Evolutionary conservation across 805 yeast species (phyloP), one percentile per base, ranked within the genome.

Genomic region (Candida jianshihensis): DNA sequence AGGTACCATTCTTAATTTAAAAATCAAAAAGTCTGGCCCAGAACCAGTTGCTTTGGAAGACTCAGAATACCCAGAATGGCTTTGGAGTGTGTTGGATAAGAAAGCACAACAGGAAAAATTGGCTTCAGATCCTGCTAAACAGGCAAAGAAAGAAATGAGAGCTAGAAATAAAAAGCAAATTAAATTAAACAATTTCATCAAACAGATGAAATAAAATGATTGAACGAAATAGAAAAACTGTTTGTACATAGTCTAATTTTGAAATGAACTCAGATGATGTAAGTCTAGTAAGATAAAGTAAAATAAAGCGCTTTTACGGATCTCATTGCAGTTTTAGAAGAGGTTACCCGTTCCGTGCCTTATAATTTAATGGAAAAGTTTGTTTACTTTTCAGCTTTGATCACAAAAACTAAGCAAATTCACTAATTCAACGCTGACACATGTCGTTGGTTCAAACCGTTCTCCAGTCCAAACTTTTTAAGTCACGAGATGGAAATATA

Each of bases 61-160:
- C 56, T 67, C 67, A 26, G 95, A 89, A 51, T 90, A 90, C 55
- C 98, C 98, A 5, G 84, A 72, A 31, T 90, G 98, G 98, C 69
- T 90, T 36, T 92, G 97, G 97, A 75, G 71, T 5, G 66, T 85
- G 33, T 70, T 88, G 22, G 95, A 89, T 57, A 65, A 72, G 35
- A 72, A 73, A 26, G 73, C 73, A n/a, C 78, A 75, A 51, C 65
- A 69, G 38, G 71, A 66, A 19, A 66, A 71, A 46, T 66, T 81
- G 26, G 78, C 73, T 34, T 67, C 66, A 18, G 75, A 75, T 38
- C 85, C 86, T 28, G 68, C 79, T 34, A 72, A 71, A 63, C 69
- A 69, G 46, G 84, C 90, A 59, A 75, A 82, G 54, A 83, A 74
- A 55, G 73, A 75, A 51, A 66, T 87, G 49, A 74, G 89, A 54